Evolutionary conservation across 2,329 filamentous ascomycete genomes (phyloP).

Genomic region (Apiospora kogelbergensis): DNA sequence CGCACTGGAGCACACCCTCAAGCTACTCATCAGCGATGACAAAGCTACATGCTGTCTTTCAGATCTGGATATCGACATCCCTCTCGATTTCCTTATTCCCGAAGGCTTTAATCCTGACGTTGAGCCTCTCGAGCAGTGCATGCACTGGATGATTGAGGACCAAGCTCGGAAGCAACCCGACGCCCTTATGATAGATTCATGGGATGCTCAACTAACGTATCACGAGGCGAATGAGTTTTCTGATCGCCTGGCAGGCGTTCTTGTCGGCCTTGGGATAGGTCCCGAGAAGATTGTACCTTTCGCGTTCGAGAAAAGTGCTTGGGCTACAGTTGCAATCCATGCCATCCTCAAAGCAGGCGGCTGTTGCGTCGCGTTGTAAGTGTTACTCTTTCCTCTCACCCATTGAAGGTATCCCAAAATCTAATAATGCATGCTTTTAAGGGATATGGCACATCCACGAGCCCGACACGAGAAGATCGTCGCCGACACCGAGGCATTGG

Average conservation of each 20-base stretch:
- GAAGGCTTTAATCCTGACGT: conserved; percentile 4
- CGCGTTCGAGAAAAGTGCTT: conserved; percentile 35
- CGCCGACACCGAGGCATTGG: neutral
- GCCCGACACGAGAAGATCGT: neutral
- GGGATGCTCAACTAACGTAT: conserved; percentile 5
- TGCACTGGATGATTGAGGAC: conserved; percentile 9
- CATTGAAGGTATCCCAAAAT: too few species aligned
- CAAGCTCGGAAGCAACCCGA: neutral
- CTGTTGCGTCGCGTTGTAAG: conserved; percentile 25
- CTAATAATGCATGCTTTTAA: neutral
- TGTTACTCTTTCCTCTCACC: too few species aligned
- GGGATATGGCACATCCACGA: neutral
- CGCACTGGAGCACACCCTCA: conserved; percentile 13
- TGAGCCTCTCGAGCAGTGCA: conserved; percentile 9
- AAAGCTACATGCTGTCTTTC: neutral
- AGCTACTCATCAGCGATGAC: conserved; percentile 14
- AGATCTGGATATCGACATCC: conserved; percentile 13
- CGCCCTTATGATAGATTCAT: neutral
- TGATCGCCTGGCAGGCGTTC: conserved; percentile 22
- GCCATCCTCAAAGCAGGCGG: conserved; percentile 35
- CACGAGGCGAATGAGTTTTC: conserved; percentile 25
- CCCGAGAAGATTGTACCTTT: conserved; percentile 32
- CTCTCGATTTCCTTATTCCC: conserved; percentile 10
- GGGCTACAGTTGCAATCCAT: conserved; percentile 32
- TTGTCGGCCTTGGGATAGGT: conserved; percentile 24